These are phyloP conservation scores for Mucor plumbeus DNA, from an alignment of 371 early-diverging fungal species.

Conservation along the genomic window DNA sequence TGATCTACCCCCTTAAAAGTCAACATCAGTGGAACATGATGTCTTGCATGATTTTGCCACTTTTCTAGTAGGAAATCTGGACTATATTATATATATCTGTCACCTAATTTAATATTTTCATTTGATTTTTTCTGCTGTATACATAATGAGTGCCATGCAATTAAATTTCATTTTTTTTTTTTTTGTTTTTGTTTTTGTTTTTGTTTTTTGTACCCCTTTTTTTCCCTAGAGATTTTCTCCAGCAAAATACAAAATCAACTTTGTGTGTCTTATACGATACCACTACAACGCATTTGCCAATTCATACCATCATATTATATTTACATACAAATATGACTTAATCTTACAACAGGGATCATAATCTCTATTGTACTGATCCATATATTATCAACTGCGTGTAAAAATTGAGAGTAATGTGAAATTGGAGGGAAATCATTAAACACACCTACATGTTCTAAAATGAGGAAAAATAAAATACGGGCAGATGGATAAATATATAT, in stretches of 20 bases:
- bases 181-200: too few relatives aligned
- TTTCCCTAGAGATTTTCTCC: too few relatives aligned
- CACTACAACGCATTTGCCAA: too few relatives aligned
- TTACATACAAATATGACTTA: not conserved
- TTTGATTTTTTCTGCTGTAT: not conserved
- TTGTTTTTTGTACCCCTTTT: too few relatives aligned
- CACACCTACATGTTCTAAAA: not conserved
- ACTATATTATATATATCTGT: not conserved
- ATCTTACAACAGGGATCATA: not conserved
- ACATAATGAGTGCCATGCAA: too few relatives aligned
- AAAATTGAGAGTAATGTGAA: not conserved
- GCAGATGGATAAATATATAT: not conserved
- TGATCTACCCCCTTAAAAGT: not conserved
- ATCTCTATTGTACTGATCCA: too few relatives aligned
- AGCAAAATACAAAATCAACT: too few relatives aligned
- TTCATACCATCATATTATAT: too few relatives aligned
- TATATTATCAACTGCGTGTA: too few relatives aligned
- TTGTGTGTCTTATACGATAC: too few relatives aligned
- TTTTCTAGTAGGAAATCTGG: not conserved
- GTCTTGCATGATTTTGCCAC: conserved; percentile 3
- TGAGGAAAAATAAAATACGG: not conserved
- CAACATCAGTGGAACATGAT: conserved; percentile 2
- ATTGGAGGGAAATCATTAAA: not conserved
- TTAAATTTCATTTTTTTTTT: too few relatives aligned
- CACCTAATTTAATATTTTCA: not conserved